Evolutionary conservation across 306 rosid species (phyloP).

Genomic region (Comarum palustre): DNA sequence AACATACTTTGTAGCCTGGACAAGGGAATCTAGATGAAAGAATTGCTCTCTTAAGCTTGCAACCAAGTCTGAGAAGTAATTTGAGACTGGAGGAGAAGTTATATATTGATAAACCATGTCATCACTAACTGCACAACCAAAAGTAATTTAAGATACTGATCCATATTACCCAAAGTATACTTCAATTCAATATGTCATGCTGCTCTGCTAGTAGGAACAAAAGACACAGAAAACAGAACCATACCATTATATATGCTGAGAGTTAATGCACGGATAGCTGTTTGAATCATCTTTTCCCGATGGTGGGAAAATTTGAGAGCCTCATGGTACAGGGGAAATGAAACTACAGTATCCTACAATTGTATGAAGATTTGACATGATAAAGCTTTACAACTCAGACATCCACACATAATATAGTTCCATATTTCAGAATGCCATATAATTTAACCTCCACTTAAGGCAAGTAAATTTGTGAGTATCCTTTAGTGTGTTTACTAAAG

Average conservation of each 20-base stretch:
- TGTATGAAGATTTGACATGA: neutral
- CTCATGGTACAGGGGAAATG: constrained; percentile 75
- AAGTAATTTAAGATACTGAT: constrained; percentile 20
- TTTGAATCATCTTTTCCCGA: constrained; percentile 75
- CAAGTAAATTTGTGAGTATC: neutral
- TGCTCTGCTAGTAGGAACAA: constrained; percentile 15
- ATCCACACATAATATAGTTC: neutral
- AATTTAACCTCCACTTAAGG: neutral
- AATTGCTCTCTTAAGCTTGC: constrained; percentile 52
- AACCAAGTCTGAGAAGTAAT: constrained; percentile 72
- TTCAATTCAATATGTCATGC: constrained; percentile 10
- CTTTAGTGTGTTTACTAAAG: neutral
- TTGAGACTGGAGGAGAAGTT: constrained; percentile 68
- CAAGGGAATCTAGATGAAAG: constrained; percentile 48
- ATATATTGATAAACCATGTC: constrained; percentile 62
- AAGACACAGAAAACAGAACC: neutral
- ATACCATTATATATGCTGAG: constrained; percentile 70
- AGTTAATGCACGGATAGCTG: constrained; percentile 64
- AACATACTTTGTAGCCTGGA: constrained; percentile 48
- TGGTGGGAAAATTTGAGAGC: constrained; percentile 75
- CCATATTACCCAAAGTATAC: constrained; percentile 31
- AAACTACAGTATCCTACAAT: constrained; percentile 63
- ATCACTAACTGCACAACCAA: constrained; percentile 72
- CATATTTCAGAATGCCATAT: neutral
- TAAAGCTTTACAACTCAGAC: neutral